Evolutionary conservation across 148 eudicot genomes (phyloP).

Genomic region (Heliosperma pusillum): DNA sequence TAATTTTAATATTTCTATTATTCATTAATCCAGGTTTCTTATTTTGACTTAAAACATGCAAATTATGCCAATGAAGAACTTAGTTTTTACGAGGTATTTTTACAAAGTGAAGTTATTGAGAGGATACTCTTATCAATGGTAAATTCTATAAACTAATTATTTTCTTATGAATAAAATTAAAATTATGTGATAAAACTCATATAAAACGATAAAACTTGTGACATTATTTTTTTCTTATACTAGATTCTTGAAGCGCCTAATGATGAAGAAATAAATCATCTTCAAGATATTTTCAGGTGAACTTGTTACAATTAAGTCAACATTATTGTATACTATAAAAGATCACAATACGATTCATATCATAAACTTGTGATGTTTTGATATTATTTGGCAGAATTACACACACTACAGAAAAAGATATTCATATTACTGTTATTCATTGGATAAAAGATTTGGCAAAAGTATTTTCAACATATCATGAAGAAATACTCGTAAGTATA

Average conservation of each 20-base stretch:
- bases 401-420: neutral
- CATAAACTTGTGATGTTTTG: neutral
- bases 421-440: neutral
- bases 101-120: neutral
- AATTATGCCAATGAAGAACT: neutral
- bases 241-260: slow-evolving; percentile 3
- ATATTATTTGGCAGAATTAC: neutral
- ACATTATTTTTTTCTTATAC: neutral
- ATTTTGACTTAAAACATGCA: neutral
- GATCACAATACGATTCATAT: neutral
- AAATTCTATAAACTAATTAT: neutral
- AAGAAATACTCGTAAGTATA: slow-evolving; percentile 9
- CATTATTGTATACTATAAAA: neutral
- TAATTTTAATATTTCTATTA: neutral
- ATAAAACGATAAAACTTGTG: neutral
- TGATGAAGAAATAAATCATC: neutral
- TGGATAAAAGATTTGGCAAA: neutral
- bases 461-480: neutral
- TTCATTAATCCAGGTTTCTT: neutral
- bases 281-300: neutral
- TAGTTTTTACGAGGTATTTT: neutral
- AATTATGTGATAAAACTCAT: neutral
- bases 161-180: neutral
- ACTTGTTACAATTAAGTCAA: neutral
- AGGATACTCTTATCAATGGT: neutral